Evolutionary conservation across 352 stramenopile species (phyloP).

Genomic region (Phytophthora aleatoria): DNA sequence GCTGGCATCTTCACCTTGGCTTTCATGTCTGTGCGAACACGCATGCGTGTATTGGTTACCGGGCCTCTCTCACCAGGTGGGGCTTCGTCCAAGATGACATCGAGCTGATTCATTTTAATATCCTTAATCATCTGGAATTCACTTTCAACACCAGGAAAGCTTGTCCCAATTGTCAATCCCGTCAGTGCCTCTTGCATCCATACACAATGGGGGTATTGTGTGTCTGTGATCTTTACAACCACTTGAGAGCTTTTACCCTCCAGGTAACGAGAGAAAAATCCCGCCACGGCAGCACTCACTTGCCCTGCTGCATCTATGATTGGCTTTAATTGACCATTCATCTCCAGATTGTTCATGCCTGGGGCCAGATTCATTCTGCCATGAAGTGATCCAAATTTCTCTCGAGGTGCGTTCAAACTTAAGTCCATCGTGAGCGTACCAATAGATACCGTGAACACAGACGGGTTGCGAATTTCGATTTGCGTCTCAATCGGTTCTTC

Average conservation of each 20-base stretch:
- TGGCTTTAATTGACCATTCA: slow-evolving; percentile 58
- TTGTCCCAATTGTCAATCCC: slow-evolving; percentile 63
- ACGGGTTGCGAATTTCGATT: slow-evolving; percentile 76
- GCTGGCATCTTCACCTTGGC: slow-evolving; percentile 75
- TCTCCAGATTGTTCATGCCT: slow-evolving; percentile 51
- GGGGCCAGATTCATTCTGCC: slow-evolving; percentile 63
- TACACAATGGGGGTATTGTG: slow-evolving; percentile 55
- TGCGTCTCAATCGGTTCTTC: slow-evolving; percentile 61
- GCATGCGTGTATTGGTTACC: slow-evolving; percentile 72
- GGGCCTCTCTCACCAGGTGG: slow-evolving; percentile 16
- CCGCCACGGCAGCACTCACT: slow-evolving; percentile 54
- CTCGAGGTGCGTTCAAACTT: slow-evolving; percentile 32
- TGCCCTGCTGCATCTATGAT: slow-evolving; percentile 40
- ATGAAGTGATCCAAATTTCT: slow-evolving; percentile 54
- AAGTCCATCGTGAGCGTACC: slow-evolving; percentile 64
- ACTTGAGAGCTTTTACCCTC: slow-evolving; percentile 59
- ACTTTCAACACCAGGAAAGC: slow-evolving; percentile 59
- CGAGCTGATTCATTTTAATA: slow-evolving; percentile 72
- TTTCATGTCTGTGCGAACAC: slow-evolving; percentile 66
- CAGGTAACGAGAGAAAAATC: slow-evolving; percentile 78
- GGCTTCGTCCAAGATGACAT: slow-evolving; percentile 58
- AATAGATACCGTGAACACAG: slow-evolving; percentile 70
- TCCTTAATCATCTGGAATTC: slow-evolving; percentile 70
- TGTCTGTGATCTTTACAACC: slow-evolving; percentile 51
- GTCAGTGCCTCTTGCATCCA: slow-evolving; percentile 71